These are phyloP conservation scores for Ephemerocybe angulata DNA, from an alignment of 768 basidiomycete genomes.

Conservation along the genomic window DNA sequence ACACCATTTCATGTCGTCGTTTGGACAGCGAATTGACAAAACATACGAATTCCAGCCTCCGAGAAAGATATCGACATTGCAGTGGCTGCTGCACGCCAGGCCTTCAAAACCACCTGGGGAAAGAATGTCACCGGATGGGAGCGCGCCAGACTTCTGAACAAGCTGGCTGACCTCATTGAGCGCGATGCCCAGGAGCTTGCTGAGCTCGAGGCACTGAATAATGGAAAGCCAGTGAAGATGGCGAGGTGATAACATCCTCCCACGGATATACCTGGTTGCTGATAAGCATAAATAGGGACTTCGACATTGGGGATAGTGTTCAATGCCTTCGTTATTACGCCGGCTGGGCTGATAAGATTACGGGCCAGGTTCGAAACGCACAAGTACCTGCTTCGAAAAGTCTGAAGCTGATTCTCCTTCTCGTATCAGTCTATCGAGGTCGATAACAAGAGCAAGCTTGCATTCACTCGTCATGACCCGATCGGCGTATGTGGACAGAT, in stretches of 20 bases:
- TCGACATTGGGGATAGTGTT: conserved; percentile 75
- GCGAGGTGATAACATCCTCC: conserved; percentile 24
- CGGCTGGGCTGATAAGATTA: conserved; percentile 94
- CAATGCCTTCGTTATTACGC: conserved; percentile 88
- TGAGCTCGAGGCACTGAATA: conserved; percentile 83
- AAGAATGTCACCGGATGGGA: conserved; percentile 82
- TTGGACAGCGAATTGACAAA: too few species aligned
- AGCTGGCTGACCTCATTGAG: conserved; percentile 88
- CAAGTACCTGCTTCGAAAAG: neutral
- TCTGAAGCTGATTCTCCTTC: neutral
- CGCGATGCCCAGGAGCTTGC: conserved; percentile 77
- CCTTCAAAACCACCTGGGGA: conserved; percentile 86
- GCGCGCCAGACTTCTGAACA: conserved; percentile 76
- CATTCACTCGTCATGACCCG: conserved; percentile 85
- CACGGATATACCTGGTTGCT: neutral
- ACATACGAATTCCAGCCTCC: conserved; percentile 42
- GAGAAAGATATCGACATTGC: conserved; percentile 78
- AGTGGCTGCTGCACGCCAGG: conserved; percentile 76
- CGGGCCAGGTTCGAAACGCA: conserved; percentile 60
- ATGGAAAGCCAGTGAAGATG: conserved; percentile 80
- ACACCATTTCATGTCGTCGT: too few species aligned
- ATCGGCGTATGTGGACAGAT: conserved; percentile 96
- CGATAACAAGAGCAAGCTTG: conserved; percentile 75
- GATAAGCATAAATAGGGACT: too few species aligned
- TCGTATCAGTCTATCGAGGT: conserved; percentile 65